These are phyloP conservation scores for Cnidoscolus chayamansa DNA, from an alignment of 441 rosid species.

Conservation along the genomic window DNA sequence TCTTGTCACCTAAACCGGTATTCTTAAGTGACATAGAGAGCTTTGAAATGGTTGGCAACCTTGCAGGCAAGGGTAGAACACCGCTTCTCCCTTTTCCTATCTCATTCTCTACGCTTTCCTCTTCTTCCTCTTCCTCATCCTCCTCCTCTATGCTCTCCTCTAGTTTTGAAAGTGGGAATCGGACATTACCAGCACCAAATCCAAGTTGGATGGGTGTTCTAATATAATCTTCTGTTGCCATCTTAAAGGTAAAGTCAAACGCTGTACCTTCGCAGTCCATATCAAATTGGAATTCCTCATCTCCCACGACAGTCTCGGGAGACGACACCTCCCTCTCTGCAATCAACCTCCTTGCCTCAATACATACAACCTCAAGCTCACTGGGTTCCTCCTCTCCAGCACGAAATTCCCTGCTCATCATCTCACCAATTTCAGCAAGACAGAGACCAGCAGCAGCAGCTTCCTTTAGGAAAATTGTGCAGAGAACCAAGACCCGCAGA, in stretches of 20 bases:
- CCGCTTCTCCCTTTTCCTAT: constrained; percentile 33
- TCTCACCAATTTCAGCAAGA: constrained; percentile 55
- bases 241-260: constrained; percentile 35
- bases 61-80: constrained; percentile 30
- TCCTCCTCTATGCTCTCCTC: constrained; percentile 69
- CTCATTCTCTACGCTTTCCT: constrained; percentile 44
- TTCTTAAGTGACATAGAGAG: constrained; percentile 72
- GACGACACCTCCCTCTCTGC: constrained; percentile 33
- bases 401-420: constrained; percentile 54
- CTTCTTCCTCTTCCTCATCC: constrained; percentile 37
- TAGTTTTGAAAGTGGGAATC: constrained; percentile 57
- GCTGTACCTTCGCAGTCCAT: constrained; percentile 54
- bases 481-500: constrained; percentile 39
- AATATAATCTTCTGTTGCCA: constrained; percentile 44
- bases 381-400: constrained; percentile 52
- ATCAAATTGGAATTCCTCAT: constrained; percentile 36
- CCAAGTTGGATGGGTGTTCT: constrained; percentile 41
- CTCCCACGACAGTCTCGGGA: constrained; percentile 31
- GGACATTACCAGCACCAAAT: constrained; percentile 40
- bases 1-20: constrained; percentile 49
- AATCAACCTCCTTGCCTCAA: constrained; percentile 43
- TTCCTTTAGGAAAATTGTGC: constrained; percentile 48
- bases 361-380: constrained; percentile 46
- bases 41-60: constrained; percentile 47
- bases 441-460: constrained; percentile 45